Conservation (phyloP, 768 basidiomycete species). For the Lactarius deliciosus region DNA sequence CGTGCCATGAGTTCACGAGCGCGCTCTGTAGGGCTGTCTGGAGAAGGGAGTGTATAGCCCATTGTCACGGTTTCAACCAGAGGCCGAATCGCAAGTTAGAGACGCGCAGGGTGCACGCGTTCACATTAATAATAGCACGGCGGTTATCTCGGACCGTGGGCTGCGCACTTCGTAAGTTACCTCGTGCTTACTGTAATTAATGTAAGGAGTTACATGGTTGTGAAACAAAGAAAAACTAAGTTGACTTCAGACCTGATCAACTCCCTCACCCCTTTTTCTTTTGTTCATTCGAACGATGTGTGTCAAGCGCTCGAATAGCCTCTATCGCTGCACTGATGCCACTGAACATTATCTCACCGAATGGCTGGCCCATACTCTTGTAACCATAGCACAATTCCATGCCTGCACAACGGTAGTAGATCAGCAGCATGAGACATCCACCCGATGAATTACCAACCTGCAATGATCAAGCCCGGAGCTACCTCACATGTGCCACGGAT, state of each 20-base stretch:
- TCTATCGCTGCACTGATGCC: conserved; percentile 72
- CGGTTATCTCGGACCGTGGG: not conserved
- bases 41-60: conserved; percentile 28
- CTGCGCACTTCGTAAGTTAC: not conserved
- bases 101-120: no score
- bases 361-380: conserved; percentile 68
- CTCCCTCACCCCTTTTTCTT: not conserved
- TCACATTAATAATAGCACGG: not conserved
- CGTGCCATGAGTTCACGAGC: conserved; percentile 63
- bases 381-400: conserved; percentile 84
- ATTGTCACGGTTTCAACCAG: conserved; percentile 3
- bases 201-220: not conserved
- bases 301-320: conserved; percentile 53
- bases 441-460: conserved; percentile 45
- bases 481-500: conserved; percentile 78
- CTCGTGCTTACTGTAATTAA: not conserved
- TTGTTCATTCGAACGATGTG: conserved; percentile 32
- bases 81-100: not conserved
- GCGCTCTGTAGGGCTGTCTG: conserved; percentile 45
- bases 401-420: conserved; percentile 41
- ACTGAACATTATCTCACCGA: conserved; percentile 78
- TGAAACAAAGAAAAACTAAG: not conserved
- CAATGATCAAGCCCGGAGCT: conserved; percentile 69
- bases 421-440: not conserved
- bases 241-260: not conserved